Evolutionary conservation across 2,329 filamentous ascomycete species (phyloP), one percentile per base, ranked within the genome.

Genomic region (Penicillium occitanis): DNA sequence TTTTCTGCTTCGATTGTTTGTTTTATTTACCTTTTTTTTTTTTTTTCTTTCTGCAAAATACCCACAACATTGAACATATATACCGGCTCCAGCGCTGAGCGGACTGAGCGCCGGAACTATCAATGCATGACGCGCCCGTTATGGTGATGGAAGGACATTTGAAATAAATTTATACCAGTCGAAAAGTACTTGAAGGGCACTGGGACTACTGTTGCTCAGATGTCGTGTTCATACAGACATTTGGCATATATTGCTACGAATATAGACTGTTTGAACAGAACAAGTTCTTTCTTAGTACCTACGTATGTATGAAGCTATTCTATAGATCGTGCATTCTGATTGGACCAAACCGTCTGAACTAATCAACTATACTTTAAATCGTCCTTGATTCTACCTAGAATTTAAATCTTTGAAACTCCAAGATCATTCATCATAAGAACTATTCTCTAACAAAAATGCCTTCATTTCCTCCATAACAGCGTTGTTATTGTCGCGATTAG

Each of bases 401-500:
- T 37, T 37, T 37, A 14, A 25, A 2, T 37, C n/a, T 37, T 25
- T 2, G 2, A 14, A 57, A 13, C 30, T 37, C 33, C n/a, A 57
- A 22, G 2, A n/a, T 57, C 30, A 37, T 8, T 4, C 1, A 19
- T 55, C n/a, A 6, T 5, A 37, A 3, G 0, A 35, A 35, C 1
- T 19, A 22, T 14, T 19, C 50, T 35, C 3, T 33, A 6, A 2
- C 50, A 22, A 35, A 2, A 37, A 22, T 19, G 10, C 5, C n/a
- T 55, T 51, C 48, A 55, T 7, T 6, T 13, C 30, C 6, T 30
- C 30, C 13, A 55, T 13, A 37, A 33, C 14, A 22, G 30, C 0
- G 33, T 22, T 57, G 53, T 33, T 19, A n/a, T 33, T 33, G 50
- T 53, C 3, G 50, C 25, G 57, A 66, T 65, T 63, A 62, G 68